Conservation (phyloP, 768 basidiomycete genomes). For the Suillus americanus region DNA sequence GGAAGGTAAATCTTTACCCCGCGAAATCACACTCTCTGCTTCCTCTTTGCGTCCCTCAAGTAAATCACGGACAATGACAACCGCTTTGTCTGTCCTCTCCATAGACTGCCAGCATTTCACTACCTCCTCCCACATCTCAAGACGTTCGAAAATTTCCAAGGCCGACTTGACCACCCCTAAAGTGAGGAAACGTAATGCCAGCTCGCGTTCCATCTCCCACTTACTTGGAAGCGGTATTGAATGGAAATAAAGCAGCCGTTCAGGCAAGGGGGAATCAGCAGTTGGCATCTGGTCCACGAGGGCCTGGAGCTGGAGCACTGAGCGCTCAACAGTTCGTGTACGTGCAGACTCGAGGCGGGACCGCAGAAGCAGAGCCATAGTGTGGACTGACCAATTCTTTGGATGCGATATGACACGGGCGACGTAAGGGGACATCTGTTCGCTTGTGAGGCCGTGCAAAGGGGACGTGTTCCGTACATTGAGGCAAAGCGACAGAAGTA, state of each 20-base stretch:
- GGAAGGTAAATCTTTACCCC: constrained; percentile 52
- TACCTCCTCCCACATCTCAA: constrained; percentile 99
- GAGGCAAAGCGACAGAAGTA: constrained; percentile 87
- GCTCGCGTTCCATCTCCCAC: constrained; percentile 93
- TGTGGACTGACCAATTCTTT: constrained; percentile 93
- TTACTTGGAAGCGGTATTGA: constrained; percentile 79
- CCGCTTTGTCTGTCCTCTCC: constrained; percentile 76
- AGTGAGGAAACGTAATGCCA: constrained; percentile 78
- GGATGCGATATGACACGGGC: constrained; percentile 87
- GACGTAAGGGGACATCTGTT: constrained; percentile 93
- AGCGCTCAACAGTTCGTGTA: constrained; percentile 90
- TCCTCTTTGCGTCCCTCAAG: constrained; percentile 85
- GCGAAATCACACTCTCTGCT: constrained; percentile 64
- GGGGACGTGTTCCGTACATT: constrained; percentile 90
- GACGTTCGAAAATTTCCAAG: constrained; percentile 87
- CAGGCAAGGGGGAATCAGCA: constrained; percentile 68
- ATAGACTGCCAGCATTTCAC: constrained; percentile 83
- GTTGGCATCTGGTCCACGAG: constrained; percentile 97
- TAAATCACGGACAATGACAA: constrained; percentile 80
- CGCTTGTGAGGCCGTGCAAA: constrained; percentile 82
- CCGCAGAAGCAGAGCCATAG: constrained; percentile 92
- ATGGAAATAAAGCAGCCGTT: constrained; percentile 81
- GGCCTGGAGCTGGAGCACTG: constrained; percentile 90
- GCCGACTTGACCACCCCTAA: constrained; percentile 90
- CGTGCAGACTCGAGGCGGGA: constrained; percentile 87